Evolutionary conservation across 345 rosid genomes (phyloP), one percentile per base, ranked within the genome.

Genomic region (Draba incana): DNA sequence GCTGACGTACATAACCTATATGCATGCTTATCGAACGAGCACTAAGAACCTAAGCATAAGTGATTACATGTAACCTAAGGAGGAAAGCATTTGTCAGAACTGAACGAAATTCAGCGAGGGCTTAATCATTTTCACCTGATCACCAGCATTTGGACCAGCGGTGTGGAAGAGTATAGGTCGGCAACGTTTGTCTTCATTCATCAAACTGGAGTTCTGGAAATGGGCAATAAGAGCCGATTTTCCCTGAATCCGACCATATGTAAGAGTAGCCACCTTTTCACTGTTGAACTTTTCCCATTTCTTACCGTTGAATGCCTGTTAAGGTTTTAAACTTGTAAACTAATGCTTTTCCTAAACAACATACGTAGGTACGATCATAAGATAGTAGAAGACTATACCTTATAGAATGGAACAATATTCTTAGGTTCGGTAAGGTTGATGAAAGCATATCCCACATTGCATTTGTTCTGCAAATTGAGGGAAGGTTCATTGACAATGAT

Each of bases 201-300:
- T 89, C 82, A 89, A 83, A 75, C 96, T 89, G 57, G 96, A 89
- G 64, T 89, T 89, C 89, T 89, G 92, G 72, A 89, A 89, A 80
- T 89, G 96, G n/a, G 91, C 88, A 78, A 89, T 81, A 37, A 89
- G 92, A 77, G 96, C 92, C 66, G 83, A 51, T 81, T 89, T 89
- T 37, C 96, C 96, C 78, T 89, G 96, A 75, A 89, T 89, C 42
- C 96, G 79, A 77, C 86, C 96, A 81, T 89, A 89, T 10, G 96
- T 89, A 72, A 89, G 93, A 62, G 85, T 81, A 20, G 96, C 96
- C 53, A 89, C 93, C 80, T 89, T 89, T 69, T 89, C 96, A 67
- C 96, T 89, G 72, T 89, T 89, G 79, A 89, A 89, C 75, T 89
- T 89, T 69, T 89, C 96, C 96, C 96, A 89, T 69, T 89, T 89